Evolutionary conservation across 2,329 filamentous ascomycete species (phyloP).

Genomic region (Pseudocercospora musae): DNA sequence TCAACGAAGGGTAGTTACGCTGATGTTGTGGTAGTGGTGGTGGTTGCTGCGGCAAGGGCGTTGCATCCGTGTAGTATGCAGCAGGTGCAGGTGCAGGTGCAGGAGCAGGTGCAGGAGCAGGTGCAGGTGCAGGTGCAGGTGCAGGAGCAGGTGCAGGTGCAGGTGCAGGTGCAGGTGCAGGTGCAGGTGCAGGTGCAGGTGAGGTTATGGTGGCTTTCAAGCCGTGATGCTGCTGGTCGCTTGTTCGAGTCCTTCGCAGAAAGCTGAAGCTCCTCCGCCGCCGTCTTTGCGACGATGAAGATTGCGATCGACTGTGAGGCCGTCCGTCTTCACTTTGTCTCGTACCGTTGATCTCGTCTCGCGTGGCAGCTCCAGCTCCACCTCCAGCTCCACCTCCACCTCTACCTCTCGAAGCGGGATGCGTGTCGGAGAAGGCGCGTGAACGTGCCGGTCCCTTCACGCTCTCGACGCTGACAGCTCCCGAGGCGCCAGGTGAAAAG

Average conservation of each 20-base stretch:
- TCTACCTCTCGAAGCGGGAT: background rate
- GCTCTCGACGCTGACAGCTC: background rate
- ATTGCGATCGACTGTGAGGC: conserved; percentile 8
- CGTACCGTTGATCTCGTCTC: background rate
- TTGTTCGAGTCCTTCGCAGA: background rate
- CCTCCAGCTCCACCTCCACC: no score
- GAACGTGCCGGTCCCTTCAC: background rate
- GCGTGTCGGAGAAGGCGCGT: background rate
- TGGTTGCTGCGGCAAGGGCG: background rate
- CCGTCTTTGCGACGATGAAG: conserved; percentile 1
- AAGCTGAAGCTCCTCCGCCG: conserved; percentile 10
- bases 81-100: background rate
- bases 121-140: no score
- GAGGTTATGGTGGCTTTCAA: background rate
- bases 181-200: background rate
- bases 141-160: background rate
- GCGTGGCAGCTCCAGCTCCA: background rate
- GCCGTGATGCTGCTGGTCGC: background rate
- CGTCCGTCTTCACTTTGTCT: background rate
- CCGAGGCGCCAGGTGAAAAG: background rate
- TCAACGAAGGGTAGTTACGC: background rate
- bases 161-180: background rate
- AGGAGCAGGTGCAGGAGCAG: no score
- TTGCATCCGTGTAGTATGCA: background rate
- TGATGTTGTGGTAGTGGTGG: background rate